Conservation (phyloP, 805 yeast species). For the Isabelozyma heimii region DNA sequence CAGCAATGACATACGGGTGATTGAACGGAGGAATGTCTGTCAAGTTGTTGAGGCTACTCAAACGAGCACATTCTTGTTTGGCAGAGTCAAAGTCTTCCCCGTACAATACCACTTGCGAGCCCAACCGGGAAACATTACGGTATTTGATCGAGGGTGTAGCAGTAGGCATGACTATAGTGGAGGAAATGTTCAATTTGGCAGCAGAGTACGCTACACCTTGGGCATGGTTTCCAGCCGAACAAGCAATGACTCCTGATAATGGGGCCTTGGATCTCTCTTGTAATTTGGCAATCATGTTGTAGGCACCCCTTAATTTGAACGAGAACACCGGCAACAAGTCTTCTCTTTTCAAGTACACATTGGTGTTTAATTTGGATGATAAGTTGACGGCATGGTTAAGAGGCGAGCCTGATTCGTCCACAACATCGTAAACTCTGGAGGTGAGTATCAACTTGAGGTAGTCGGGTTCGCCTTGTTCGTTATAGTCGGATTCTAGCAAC, state of each 20-base stretch:
- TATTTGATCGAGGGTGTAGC: conserved; percentile 95
- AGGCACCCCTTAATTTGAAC: conserved; percentile 96
- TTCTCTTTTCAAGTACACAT: conserved; percentile 81
- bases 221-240: conserved; percentile 99
- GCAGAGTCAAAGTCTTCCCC: conserved; percentile 98
- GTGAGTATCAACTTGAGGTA: conserved; percentile 87
- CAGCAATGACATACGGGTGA: conserved; percentile 97
- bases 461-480: conserved; percentile 73
- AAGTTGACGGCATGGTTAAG: conserved; percentile 71
- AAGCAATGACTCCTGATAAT: conserved; percentile 88
- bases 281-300: conserved; percentile 91
- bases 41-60: conserved; percentile 66
- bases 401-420: conserved; percentile 77
- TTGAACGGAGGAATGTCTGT: conserved; percentile 97
- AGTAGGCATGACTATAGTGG: conserved; percentile 97
- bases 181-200: conserved; percentile 77
- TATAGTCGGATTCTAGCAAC: conserved; percentile 48
- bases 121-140: conserved; percentile 86
- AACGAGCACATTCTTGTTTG: conserved; percentile 79
- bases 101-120: conserved; percentile 87
- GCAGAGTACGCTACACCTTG: conserved; percentile 98
- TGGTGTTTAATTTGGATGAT: conserved; percentile 71
- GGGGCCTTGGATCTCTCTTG: conserved; percentile 54
- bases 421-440: conserved; percentile 91
- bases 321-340: conserved; percentile 93